A percentile compares a stretch with the other conserved stretches of the same genome.
These are phyloP conservation scores for Hymenoscyphus linearis DNA, from an alignment of 2,329 filamentous ascomycete genomes.

Conservation along the genomic window DNA sequence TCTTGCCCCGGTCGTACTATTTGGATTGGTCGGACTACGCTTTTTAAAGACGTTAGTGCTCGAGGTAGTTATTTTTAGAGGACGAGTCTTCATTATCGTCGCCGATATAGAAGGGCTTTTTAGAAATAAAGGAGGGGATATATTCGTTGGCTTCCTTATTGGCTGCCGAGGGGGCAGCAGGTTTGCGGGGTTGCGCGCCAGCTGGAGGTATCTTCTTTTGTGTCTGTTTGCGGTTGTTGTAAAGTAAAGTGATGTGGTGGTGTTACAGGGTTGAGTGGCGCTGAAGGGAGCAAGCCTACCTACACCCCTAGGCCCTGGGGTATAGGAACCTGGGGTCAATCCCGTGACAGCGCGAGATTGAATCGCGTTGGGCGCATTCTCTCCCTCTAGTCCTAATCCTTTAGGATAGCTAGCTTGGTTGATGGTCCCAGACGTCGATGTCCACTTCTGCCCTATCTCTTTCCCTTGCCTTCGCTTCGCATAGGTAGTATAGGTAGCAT, in stretches of 20 bases:
- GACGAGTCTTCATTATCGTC: conserved; percentile 56
- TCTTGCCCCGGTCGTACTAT: conserved; percentile 92
- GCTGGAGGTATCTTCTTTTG: conserved; percentile 36
- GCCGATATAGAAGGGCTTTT: conserved; percentile 91
- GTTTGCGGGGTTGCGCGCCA: conserved; percentile 31
- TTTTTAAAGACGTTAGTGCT: conserved; percentile 82
- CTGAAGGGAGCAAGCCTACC: neutral
- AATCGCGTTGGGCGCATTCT: no score
- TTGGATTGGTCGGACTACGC: conserved; percentile 62
- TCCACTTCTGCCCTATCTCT: neutral
- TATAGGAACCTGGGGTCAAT: neutral
- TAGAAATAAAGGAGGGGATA: conserved; percentile 96
- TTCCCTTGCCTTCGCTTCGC: neutral
- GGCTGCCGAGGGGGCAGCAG: conserved; percentile 36
- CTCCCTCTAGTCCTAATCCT: neutral
- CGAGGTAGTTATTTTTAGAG: conserved; percentile 74
- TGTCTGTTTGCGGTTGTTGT: neutral
- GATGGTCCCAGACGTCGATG: neutral
- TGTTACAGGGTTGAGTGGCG: neutral
- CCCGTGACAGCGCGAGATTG: conserved; percentile 13
- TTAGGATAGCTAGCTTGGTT: no score
- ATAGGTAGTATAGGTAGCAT: neutral
- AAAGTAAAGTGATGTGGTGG: neutral
- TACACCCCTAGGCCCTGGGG: conserved; percentile 1
- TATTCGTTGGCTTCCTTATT: conserved; percentile 95